Conservation (phyloP, 495 filamentous ascomycete species). For the Schizothecium vesticola region DNA sequence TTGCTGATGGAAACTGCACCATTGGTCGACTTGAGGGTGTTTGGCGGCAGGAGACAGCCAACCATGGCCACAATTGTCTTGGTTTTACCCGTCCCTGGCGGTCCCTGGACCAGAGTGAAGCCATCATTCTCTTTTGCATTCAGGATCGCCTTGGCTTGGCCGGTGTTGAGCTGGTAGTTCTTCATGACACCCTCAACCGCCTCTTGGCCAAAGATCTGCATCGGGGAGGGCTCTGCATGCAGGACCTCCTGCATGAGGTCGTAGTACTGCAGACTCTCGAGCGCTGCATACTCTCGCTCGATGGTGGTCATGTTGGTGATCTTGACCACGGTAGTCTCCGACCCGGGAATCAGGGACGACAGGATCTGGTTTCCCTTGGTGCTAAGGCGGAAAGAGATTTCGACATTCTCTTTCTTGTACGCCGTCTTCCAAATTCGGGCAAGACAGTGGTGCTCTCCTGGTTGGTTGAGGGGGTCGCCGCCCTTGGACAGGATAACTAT, state of each 20-base stretch:
- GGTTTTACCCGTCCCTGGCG: constrained; percentile 94
- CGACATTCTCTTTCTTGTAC: constrained; percentile 69
- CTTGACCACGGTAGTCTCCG: constrained; percentile 67
- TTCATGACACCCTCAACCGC: constrained; percentile 59
- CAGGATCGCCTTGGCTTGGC: constrained; percentile 87
- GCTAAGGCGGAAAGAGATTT: constrained; percentile 79
- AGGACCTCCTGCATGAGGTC: constrained; percentile 90
- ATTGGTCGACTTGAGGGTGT: constrained; percentile 39
- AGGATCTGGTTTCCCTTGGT: constrained; percentile 45
- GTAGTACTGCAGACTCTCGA: constrained; percentile 87
- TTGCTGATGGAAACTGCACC: constrained; percentile 45
- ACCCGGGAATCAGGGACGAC: constrained; percentile 50
- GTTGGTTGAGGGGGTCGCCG: constrained; percentile 55
- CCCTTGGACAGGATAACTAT: constrained; percentile 77
- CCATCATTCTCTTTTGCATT: constrained; percentile 91
- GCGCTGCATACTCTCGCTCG: constrained; percentile 88
- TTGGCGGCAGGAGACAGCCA: constrained; percentile 64
- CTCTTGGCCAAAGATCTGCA: constrained; percentile 71
- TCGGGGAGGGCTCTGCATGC: constrained; percentile 78
- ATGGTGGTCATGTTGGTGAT: constrained; percentile 84
- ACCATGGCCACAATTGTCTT: constrained; percentile 98
- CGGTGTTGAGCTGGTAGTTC: constrained; percentile 78
- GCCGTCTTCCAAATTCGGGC: constrained; percentile 75
- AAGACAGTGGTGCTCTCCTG: constrained; percentile 69
- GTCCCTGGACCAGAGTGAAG: constrained; percentile 93